Evolutionary conservation across 1,284 basidiomycete species (phyloP).

Genomic region (Puccinia polysora): DNA sequence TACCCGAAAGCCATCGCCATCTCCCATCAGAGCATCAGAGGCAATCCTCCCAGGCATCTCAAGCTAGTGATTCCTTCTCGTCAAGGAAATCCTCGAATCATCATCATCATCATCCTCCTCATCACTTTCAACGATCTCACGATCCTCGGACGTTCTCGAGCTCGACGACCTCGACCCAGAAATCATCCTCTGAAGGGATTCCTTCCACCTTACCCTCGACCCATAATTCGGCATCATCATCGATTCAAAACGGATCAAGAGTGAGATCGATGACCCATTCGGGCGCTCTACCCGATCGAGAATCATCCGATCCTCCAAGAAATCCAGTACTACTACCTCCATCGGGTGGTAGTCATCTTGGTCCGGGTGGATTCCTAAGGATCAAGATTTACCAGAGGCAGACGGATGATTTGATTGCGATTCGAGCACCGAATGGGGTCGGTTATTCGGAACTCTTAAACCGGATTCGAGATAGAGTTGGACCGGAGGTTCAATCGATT

Average conservation of each 20-base stretch:
- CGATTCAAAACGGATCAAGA: not conserved
- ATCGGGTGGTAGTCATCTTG: slow-evolving; percentile 22
- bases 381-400: slow-evolving; percentile 94
- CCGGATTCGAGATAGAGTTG: slow-evolving; percentile 81
- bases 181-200: slow-evolving; percentile 13
- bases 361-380: slow-evolving; percentile 65
- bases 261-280: slow-evolving; percentile 18
- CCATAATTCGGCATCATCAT: slow-evolving; percentile 11
- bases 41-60: slow-evolving; percentile 37
- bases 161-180: slow-evolving; percentile 11
- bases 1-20: not conserved
- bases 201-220: slow-evolving; percentile 5
- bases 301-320: not conserved
- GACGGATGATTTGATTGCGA: slow-evolving; percentile 90
- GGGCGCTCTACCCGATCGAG: not conserved
- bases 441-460: slow-evolving; percentile 77
- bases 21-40: not conserved
- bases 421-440: slow-evolving; percentile 86
- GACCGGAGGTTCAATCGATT: slow-evolving; percentile 66
- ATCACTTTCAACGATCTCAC: not conserved
- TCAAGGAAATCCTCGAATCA: not conserved
- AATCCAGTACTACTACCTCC: slow-evolving; percentile 8
- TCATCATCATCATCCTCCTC: not conserved
- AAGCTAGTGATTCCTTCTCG: slow-evolving; percentile 6
- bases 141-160: slow-evolving; percentile 23